phyloP scores from a whole-genome alignment of 2,329 filamentous ascomycete species.

The Fusarium albidum region DNA sequence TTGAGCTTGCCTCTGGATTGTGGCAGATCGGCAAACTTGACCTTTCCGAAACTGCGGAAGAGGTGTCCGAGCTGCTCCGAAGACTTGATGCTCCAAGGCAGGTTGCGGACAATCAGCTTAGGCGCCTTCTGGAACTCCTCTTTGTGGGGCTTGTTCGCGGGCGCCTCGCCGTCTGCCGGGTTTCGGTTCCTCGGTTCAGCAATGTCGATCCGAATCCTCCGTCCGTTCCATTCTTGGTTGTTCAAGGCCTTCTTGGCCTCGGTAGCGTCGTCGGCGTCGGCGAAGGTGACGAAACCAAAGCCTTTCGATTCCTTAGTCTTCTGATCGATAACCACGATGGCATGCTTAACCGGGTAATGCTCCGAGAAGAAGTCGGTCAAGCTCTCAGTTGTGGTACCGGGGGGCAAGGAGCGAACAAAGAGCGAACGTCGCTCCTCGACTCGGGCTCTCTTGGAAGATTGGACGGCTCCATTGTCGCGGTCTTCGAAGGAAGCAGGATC shows the following conservation, averaged over 20 bases:
- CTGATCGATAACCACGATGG: slow-evolving; percentile 88
- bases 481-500: slow-evolving; percentile 42
- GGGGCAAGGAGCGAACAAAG: slow-evolving; percentile 88
- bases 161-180: slow-evolving; percentile 53
- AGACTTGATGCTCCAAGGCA: slow-evolving; percentile 95
- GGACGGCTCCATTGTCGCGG: slow-evolving; percentile 43
- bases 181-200: slow-evolving; percentile 84
- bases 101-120: slow-evolving; percentile 87
- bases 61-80: slow-evolving; percentile 80
- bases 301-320: slow-evolving; percentile 88
- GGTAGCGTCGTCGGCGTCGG: slow-evolving; percentile 88
- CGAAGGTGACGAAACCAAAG: slow-evolving; percentile 97
- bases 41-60: slow-evolving; percentile 89
- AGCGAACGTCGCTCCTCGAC: slow-evolving; percentile 75
- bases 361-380: slow-evolving; percentile 93
- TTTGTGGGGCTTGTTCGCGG: slow-evolving; percentile 62
- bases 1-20: slow-evolving; percentile 78
- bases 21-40: slow-evolving; percentile 87
- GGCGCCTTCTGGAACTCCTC: slow-evolving; percentile 69
- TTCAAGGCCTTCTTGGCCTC: slow-evolving; percentile 84
- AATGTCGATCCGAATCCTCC: slow-evolving; percentile 84
- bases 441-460: slow-evolving; percentile 61
- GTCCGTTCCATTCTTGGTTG: slow-evolving; percentile 78
- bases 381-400: slow-evolving; percentile 79
- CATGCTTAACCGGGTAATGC: slow-evolving; percentile 94